These are phyloP conservation scores for Casuarina glauca DNA, from an alignment of 306 rosid species.

Conservation along the genomic window DNA sequence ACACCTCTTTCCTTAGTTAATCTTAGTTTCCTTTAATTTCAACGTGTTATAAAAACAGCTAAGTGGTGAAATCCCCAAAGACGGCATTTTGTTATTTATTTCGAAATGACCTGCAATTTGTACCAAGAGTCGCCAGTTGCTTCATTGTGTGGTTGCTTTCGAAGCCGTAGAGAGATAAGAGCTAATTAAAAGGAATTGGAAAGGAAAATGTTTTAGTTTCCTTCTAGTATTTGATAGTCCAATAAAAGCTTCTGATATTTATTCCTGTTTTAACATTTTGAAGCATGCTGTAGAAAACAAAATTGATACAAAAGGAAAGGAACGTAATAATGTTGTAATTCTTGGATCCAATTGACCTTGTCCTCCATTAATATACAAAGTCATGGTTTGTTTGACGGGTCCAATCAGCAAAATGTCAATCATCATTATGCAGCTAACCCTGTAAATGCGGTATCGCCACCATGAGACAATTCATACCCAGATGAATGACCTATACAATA, in stretches of 20 bases:
- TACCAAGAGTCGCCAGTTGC: background rate
- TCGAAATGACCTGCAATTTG: background rate
- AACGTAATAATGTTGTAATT: no score
- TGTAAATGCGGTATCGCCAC: background rate
- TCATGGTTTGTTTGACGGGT: no score
- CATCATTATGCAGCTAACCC: background rate
- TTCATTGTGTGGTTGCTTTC: background rate
- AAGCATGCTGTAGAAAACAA: no score
- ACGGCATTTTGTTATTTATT: background rate
- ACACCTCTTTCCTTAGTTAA: slow-evolving; percentile 25
- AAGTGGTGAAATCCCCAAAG: slow-evolving; percentile 18
- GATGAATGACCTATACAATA: background rate
- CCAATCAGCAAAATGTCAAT: background rate
- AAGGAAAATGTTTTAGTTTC: no score
- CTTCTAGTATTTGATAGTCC: no score
- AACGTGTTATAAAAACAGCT: slow-evolving; percentile 28
- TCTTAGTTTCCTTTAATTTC: slow-evolving; percentile 34
- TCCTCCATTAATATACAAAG: background rate
- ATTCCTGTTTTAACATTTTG: no score
- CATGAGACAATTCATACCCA: background rate
- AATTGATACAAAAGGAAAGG: no score
- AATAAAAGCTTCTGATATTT: no score
- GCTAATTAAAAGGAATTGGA: background rate
- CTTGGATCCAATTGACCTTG: no score
- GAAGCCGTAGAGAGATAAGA: background rate